These are phyloP conservation scores for Flaveria ramosissima DNA, from an alignment of 129 eudicot species.

Conservation along the genomic window DNA sequence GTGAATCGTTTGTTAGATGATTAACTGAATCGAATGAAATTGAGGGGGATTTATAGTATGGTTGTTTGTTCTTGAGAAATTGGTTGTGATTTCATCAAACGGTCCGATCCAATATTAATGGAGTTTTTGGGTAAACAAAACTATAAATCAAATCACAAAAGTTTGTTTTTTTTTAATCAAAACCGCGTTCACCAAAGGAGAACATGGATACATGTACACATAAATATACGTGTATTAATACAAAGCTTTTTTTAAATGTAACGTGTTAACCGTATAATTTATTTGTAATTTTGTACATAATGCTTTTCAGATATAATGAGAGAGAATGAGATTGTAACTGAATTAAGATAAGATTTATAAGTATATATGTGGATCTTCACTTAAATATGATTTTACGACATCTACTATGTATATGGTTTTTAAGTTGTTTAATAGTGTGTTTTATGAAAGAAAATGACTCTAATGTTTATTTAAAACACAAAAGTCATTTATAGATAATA, in stretches of 20 bases:
- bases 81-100: neutral
- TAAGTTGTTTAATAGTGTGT: neutral
- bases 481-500: slow-evolving; percentile 1
- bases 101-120: neutral
- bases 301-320: too few species aligned
- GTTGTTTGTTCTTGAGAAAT: neutral
- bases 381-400: too few species aligned
- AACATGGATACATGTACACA: neutral
- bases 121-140: neutral
- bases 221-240: too few species aligned
- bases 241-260: too few species aligned
- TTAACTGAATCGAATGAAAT: neutral
- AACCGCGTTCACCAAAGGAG: neutral
- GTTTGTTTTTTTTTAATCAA: neutral
- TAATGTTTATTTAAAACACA: neutral
- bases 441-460: neutral
- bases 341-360: too few species aligned
- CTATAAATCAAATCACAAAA: neutral
- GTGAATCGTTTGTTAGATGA: slow-evolving; percentile 22
- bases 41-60: neutral
- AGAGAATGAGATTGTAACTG: too few species aligned
- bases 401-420: neutral
- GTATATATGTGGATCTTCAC: too few species aligned
- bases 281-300: too few species aligned
- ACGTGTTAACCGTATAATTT: too few species aligned